Evolutionary conservation across 805 yeast genomes (phyloP).

Genomic region (Candida saitoana): DNA sequence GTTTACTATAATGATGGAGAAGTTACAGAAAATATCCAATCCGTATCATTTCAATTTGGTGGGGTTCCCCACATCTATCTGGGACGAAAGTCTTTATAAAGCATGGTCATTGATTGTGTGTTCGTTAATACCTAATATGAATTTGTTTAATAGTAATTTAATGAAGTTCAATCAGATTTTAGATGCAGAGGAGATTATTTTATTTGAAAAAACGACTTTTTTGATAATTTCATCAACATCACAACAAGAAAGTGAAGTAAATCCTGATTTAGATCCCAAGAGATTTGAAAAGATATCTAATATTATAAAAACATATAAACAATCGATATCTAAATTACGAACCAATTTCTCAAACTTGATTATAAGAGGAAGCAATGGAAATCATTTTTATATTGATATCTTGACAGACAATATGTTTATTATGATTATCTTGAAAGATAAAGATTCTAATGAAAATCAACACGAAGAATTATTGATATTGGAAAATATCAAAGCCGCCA

Average conservation of each 20-base stretch:
- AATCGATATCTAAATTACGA: slow-evolving; percentile 81
- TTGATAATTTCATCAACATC: slow-evolving; percentile 67
- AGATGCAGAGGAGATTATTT: slow-evolving; percentile 83
- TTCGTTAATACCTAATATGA: slow-evolving; percentile 89
- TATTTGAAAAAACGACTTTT: slow-evolving; percentile 92
- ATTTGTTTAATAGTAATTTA: slow-evolving; percentile 69
- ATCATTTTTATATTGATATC: slow-evolving; percentile 48
- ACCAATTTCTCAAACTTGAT: slow-evolving; percentile 77
- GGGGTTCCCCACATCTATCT: slow-evolving; percentile 92
- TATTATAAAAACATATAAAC: slow-evolving; percentile 90
- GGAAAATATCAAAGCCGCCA: slow-evolving; percentile 56
- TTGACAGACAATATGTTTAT: slow-evolving; percentile 59
- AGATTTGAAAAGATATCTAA: slow-evolving; percentile 91
- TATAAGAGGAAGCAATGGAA: slow-evolving; percentile 54
- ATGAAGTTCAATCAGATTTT: slow-evolving; percentile 66
- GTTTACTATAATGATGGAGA: slow-evolving; percentile 79
- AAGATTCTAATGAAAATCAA: slow-evolving; percentile 15
- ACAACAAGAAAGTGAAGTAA: slow-evolving; percentile 16
- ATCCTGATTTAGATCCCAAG: slow-evolving; percentile 66
- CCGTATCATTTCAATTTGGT: slow-evolving; percentile 61
- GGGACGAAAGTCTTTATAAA: slow-evolving; percentile 94
- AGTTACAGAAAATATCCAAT: slow-evolving; percentile 67
- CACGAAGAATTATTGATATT: slow-evolving; percentile 46
- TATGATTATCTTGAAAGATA: slow-evolving; percentile 53
- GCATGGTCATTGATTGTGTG: slow-evolving; percentile 98